Base-by-base conservation (phyloP, 176 grass and related monocot species). In the Avena insularis region DNA sequence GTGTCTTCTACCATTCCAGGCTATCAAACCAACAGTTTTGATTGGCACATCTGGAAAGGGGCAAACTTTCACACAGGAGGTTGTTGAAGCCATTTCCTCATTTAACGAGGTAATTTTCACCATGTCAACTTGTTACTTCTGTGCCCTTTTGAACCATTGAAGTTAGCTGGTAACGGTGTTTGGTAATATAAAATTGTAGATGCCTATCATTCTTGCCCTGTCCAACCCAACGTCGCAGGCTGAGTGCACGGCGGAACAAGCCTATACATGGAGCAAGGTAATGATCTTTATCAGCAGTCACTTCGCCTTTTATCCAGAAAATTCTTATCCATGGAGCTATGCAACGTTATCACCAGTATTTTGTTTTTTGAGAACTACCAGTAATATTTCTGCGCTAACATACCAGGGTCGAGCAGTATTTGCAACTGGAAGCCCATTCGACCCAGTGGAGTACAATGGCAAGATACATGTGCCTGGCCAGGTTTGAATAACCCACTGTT, bases 181-280 rank as follows among this genome's bases (percentile, higher is more conserved):
- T 55, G 53, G n/a, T 51, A 71, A 51, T 67, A 8, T 33, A 48
- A 79, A 49, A 80, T 71, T 45, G 19, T 75, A 96, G 96, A 96
- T 87, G 71, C 96, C 92, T 47, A 46, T 95, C 63, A 98, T 95
- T 91, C 90, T 98, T 76, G 84, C 96, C 27, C 77, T 98, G 54
- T 98, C 96, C 57, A 98, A 98, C 51, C 96, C 93, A 11, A 98
- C 93, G 0, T 91, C 93, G 1, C 92, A 98, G 70, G 91, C 93
- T 20, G 93, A 98, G 54, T 98, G 96, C 76, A 98, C 90, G 47
- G 93, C 96, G 56, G 93, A 95, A 83, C 93, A 96, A 94, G 96
- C 96, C 75, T 96, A 98, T 75, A 93, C 96, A 82, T 98, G 96
- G 96, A 96, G 90, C 85, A 94, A 98, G 96, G 96, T 92, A 91